phyloP scores from a whole-genome alignment of 768 basidiomycete species.

The Phanerodontia chrysosporium region DNA sequence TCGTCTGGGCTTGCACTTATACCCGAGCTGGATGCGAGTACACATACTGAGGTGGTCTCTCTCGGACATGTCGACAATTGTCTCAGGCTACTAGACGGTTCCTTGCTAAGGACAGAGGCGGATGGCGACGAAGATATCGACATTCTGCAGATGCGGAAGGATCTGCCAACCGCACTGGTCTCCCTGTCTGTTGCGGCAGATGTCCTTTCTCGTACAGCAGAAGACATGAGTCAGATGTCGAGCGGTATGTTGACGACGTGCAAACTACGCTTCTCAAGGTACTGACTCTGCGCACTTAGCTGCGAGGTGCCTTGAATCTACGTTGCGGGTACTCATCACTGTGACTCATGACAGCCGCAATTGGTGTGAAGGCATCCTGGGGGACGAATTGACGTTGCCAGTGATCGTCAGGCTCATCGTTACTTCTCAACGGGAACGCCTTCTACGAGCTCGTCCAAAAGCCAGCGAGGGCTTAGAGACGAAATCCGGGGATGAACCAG shows the following conservation, averaged over 20 bases:
- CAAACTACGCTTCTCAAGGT: neutral
- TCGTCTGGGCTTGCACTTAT: slow-evolving; percentile 36
- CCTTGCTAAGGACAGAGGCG: slow-evolving; percentile 57
- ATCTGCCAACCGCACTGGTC: slow-evolving; percentile 45
- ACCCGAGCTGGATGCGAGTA: slow-evolving; percentile 20
- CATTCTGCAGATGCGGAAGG: slow-evolving; percentile 10
- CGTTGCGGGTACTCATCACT: slow-evolving; percentile 66
- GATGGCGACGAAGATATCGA: slow-evolving; percentile 15
- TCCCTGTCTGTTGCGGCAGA: slow-evolving; percentile 50
- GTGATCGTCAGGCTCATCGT: slow-evolving; percentile 46
- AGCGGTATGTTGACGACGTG: slow-evolving; percentile 19
- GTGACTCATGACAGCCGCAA: slow-evolving; percentile 56
- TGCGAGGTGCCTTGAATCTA: slow-evolving; percentile 48
- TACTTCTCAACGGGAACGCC: slow-evolving; percentile 29
- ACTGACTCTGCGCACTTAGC: slow-evolving; percentile 23
- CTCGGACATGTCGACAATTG: slow-evolving; percentile 50
- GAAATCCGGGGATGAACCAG: slow-evolving; percentile 14
- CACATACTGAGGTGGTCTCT: slow-evolving; percentile 27
- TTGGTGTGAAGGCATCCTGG: slow-evolving; percentile 54
- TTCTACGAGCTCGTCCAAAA: neutral
- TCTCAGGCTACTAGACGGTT: slow-evolving; percentile 58
- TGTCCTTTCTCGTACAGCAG: slow-evolving; percentile 29
- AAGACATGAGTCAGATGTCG: slow-evolving; percentile 2
- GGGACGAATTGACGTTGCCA: slow-evolving; percentile 41
- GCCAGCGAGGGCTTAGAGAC: too few species aligned